A percentile compares a stretch with the other conserved stretches of the same genome.
phyloP scores from a whole-genome alignment of 345 rosid genomes.

The Eucalyptus dawsonii region DNA sequence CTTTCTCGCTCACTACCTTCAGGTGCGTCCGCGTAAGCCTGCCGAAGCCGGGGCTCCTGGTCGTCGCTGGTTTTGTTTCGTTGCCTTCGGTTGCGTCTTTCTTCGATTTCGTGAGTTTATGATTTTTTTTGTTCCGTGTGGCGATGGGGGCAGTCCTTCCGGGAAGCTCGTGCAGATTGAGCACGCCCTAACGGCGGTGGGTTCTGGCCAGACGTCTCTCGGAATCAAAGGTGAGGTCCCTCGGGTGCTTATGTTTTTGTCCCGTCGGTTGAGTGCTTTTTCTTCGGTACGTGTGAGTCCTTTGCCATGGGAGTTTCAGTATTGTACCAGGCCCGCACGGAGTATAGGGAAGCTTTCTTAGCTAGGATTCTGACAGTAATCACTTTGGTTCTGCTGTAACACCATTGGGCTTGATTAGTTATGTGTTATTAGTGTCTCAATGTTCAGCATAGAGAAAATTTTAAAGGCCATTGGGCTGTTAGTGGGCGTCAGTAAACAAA shows the following conservation, averaged over 20 bases:
- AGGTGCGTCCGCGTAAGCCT: conserved; percentile 18
- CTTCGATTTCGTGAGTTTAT: not conserved
- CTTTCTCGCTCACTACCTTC: conserved; percentile 93
- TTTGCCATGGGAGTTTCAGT: not conserved
- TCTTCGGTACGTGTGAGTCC: not conserved
- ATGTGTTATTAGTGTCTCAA: not conserved
- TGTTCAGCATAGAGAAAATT: not conserved
- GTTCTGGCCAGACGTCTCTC: conserved; percentile 90
- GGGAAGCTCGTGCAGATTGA: conserved; percentile 98
- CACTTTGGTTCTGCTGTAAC: not conserved
- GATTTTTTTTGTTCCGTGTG: not conserved
- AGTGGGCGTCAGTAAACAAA: not conserved
- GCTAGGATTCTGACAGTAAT: not conserved
- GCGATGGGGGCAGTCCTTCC: conserved; percentile 49
- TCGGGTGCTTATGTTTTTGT: not conserved
- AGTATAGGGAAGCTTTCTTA: not conserved
- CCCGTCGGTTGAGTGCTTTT: not conserved
- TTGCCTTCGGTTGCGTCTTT: not conserved
- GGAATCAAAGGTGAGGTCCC: conserved; percentile 69
- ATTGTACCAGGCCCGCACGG: not conserved
- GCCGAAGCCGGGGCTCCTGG: not conserved
- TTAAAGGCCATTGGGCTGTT: not conserved
- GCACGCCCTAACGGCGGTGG: conserved; percentile 89
- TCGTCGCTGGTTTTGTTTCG: not conserved
- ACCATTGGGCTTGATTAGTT: not conserved